These are phyloP conservation scores for Xylariaceae sp. DNA, from an alignment of 2,329 filamentous ascomycete species.

Conservation along the genomic window DNA sequence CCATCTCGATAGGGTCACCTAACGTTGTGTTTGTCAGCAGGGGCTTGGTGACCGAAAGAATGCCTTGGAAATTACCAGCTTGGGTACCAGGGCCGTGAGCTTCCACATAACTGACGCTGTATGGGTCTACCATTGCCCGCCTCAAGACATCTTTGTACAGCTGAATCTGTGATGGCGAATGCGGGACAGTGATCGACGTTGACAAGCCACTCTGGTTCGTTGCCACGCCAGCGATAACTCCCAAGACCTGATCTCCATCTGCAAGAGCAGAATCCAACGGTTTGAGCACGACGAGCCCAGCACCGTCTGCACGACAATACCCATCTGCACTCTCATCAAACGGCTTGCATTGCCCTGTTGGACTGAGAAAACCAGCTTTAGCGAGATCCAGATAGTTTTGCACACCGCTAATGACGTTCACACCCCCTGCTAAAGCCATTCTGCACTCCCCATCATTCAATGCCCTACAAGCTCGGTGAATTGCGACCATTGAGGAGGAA, in stretches of 20 bases:
- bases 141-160: neutral
- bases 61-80: conserved; percentile 26
- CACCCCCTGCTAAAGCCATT: conserved; percentile 31
- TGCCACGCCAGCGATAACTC: conserved; percentile 37
- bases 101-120: conserved; percentile 33
- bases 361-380: conserved; percentile 39
- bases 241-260: conserved; percentile 50
- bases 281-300: conserved; percentile 50
- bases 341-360: conserved; percentile 46
- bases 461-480: conserved; percentile 33
- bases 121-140: conserved; percentile 22
- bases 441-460: conserved; percentile 32
- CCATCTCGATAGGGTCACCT: neutral
- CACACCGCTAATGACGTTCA: conserved; percentile 25
- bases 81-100: conserved; percentile 40
- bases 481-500: conserved; percentile 35
- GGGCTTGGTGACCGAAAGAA: too few species aligned
- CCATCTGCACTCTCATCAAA: conserved; percentile 50
- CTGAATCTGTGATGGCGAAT: conserved; percentile 3
- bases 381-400: conserved; percentile 23
- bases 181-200: conserved; percentile 28
- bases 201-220: conserved; percentile 36
- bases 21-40: neutral
- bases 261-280: conserved; percentile 46
- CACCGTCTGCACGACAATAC: conserved; percentile 52